These are phyloP conservation scores for Aegilops speltoides DNA, from an alignment of 176 grass and related monocot genomes.

Conservation along the genomic window DNA sequence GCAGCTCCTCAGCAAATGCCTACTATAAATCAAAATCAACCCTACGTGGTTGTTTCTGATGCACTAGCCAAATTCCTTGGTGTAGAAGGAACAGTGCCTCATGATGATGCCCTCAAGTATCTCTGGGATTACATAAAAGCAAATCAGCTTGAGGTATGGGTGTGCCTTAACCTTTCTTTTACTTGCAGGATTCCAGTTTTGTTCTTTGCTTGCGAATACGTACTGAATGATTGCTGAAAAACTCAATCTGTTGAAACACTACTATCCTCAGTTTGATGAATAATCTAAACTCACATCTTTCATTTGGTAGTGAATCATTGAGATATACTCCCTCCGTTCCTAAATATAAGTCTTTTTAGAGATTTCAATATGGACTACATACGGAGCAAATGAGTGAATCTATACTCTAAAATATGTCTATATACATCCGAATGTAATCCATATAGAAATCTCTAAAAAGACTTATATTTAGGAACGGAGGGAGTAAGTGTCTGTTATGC, in stretches of 20 bases:
- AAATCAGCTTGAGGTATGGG: constrained; percentile 81
- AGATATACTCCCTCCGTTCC: background rate
- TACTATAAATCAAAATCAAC: constrained; percentile 42
- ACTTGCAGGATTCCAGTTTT: background rate
- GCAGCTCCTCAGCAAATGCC: constrained; percentile 31
- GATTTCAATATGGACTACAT: too few relatives aligned
- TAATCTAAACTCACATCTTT: background rate
- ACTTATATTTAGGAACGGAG: too few relatives aligned
- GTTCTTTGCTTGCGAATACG: background rate
- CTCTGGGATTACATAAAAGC: constrained; percentile 90
- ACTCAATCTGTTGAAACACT: background rate
- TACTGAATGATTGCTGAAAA: background rate
- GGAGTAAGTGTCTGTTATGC: background rate
- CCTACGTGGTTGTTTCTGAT: constrained; percentile 63
- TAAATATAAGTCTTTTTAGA: too few relatives aligned
- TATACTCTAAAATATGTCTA: too few relatives aligned
- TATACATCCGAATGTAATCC: too few relatives aligned
- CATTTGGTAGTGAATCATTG: background rate
- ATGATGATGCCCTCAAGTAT: constrained; percentile 63
- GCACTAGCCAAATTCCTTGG: constrained; percentile 83
- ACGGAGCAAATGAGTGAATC: too few relatives aligned
- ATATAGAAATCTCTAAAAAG: too few relatives aligned
- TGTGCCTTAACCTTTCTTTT: background rate
- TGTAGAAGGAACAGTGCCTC: constrained; percentile 49
- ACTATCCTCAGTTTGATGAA: background rate